phyloP scores from a whole-genome alignment of 1,139 yeast species.

The Blastobotrys raffinosifermentans region DNA sequence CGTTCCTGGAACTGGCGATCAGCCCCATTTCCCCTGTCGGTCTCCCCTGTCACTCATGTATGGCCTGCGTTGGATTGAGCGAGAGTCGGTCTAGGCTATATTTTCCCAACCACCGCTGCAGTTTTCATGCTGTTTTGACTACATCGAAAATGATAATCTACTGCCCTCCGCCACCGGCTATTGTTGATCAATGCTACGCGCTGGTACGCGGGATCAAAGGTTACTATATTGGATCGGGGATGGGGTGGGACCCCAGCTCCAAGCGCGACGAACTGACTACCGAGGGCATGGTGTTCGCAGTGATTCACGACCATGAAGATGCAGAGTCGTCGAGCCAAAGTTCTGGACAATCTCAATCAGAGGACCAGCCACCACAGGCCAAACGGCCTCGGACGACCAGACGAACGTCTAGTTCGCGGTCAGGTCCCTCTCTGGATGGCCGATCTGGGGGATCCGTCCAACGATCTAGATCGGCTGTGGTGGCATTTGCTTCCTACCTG shows the following conservation, averaged over 20 bases:
- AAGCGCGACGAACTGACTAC: constrained; percentile 45
- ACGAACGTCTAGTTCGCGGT: constrained; percentile 3
- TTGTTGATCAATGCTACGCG: constrained; percentile 19
- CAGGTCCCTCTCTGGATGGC: constrained; percentile 1
- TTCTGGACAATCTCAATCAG: background rate
- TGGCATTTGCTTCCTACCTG: constrained; percentile 42
- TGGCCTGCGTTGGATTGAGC: no score
- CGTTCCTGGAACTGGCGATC: no score
- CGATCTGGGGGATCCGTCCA: no score
- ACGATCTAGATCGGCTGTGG: no score
- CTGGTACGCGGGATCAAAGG: constrained; percentile 24
- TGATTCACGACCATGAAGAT: constrained; percentile 29
- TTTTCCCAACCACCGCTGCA: no score
- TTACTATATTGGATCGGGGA: constrained; percentile 33
- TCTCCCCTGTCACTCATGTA: no score
- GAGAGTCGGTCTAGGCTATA: no score
- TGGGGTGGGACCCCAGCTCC: constrained; percentile 39
- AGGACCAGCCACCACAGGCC: constrained; percentile 3
- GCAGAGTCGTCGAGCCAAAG: no score
- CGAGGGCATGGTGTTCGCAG: constrained; percentile 38
- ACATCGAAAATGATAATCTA: no score
- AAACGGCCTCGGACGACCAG: background rate
- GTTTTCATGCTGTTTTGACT: no score
- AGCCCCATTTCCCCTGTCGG: no score
- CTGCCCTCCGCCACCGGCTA: background rate